Base-by-base conservation (phyloP, 139 green algal species). In the Coelastrella sp. region DNA sequence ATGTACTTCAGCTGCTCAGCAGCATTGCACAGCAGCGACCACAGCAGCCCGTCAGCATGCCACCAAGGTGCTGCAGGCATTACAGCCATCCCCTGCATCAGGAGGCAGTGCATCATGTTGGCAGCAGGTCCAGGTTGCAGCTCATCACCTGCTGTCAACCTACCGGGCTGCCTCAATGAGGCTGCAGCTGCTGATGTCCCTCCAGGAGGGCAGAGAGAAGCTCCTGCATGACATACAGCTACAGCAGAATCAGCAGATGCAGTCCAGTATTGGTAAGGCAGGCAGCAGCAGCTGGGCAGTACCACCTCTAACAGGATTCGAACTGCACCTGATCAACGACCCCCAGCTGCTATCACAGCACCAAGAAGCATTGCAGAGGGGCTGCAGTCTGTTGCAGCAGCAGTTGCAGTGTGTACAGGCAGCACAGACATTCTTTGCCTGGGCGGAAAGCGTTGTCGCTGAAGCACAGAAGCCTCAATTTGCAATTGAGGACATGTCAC, bases 91-190 rank as follows among this genome's bases (percentile, higher is more conserved):
- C 45, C 11, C 45, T 57, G 32, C 51, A 53, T 13, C 75, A 82
- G 75, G 27, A 50, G 30, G n/a, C 37, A 32, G 32, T 27, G 8
- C 8, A 51, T 34, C 19, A 35, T 53, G 53, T 21, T 82, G 75
- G 75, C 75, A 2, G 25, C 25, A 37, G 4, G 53, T 82, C 5
- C 75, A 82, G 17, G 23, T 53, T 21, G 75, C 75, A 34, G 75
- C 75, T 7, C 75, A 82, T n/a, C 75, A 82, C 23, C 19, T 82
- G 35, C 75, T 82, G 53, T 69, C 75, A 59, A 82, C 51, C 5
- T 82, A 71, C 53, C 50, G 75, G 38, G 75, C 75, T 4, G 38
- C 51, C 15, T 51, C 15, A 11, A 37, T 82, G 75, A 35, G 53
- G 59, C 50, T 76, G 41, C 78, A 84, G 78, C 60, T 66, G 60